Percentiles rank a stretch among this genome's conserved stretches.
Evolutionary conservation across 306 rosid species (phyloP).

Genomic region (Casuarina equisetifolia): DNA sequence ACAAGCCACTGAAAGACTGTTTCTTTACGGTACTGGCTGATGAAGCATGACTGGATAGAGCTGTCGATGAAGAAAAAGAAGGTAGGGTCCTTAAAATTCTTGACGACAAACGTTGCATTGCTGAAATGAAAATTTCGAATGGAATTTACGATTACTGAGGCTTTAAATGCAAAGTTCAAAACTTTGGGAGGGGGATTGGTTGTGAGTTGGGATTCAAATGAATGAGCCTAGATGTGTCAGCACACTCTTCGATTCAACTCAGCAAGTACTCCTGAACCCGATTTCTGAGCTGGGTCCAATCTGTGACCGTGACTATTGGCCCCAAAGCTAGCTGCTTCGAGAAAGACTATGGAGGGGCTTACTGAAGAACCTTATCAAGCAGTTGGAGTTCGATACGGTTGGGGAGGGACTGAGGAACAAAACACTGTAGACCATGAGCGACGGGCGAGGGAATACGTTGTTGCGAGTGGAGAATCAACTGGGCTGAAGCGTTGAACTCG

Average conservation of each 20-base stretch:
- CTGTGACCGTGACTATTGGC: neutral
- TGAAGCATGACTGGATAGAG: constrained; percentile 20
- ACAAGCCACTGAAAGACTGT: constrained; percentile 32
- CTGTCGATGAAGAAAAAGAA: constrained; percentile 14
- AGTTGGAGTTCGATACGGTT: neutral
- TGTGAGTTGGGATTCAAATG: neutral
- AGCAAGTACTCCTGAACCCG: too few species aligned
- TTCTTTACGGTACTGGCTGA: neutral
- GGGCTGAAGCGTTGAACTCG: neutral
- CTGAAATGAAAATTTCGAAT: constrained; percentile 2
- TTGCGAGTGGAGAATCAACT: neutral
- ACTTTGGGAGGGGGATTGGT: neutral
- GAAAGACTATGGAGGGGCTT: neutral
- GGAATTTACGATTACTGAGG: neutral
- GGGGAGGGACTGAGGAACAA: neutral
- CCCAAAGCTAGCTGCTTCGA: neutral
- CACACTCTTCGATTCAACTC: neutral
- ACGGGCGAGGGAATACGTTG: neutral
- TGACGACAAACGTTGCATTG: constrained; percentile 49
- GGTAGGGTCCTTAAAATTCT: constrained; percentile 36
- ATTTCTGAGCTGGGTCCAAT: neutral
- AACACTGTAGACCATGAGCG: neutral
- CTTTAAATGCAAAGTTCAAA: neutral
- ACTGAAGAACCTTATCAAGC: constrained; percentile 21
- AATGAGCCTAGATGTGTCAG: neutral